Evolutionary conservation across 352 stramenopile genomes (phyloP).

Genomic region (Nothophytophthora sp.): DNA sequence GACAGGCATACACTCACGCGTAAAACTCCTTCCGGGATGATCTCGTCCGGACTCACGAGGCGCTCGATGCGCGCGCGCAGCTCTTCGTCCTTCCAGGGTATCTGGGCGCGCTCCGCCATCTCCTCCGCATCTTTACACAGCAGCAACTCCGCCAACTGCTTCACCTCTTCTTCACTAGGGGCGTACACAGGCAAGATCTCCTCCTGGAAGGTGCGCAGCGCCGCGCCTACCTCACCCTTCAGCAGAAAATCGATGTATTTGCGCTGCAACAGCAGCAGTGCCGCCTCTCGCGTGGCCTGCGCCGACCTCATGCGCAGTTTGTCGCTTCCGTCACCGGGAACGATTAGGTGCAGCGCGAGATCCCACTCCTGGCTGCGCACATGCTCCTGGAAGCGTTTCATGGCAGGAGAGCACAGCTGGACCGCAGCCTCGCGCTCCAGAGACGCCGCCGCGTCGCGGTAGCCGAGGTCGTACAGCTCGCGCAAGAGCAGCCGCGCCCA

Average conservation of each 20-base stretch:
- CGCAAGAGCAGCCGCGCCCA: conserved; percentile 74
- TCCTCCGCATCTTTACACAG: conserved; percentile 48
- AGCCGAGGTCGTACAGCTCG: conserved; percentile 79
- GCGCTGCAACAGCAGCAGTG: conserved; percentile 59
- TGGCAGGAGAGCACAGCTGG: conserved; percentile 50
- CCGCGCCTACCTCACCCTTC: conserved; percentile 31
- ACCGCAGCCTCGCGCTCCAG: conserved; percentile 66
- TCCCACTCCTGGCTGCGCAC: conserved; percentile 54
- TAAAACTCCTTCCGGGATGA: conserved; percentile 60
- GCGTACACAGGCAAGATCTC: conserved; percentile 56
- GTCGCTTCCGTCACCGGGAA: neutral
- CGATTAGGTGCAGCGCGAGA: conserved; percentile 45
- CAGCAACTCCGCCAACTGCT: conserved; percentile 56
- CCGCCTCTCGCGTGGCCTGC: conserved; percentile 34
- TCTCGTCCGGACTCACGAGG: conserved; percentile 66
- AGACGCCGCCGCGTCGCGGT: conserved; percentile 29
- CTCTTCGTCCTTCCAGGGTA: conserved; percentile 50
- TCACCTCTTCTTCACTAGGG: conserved; percentile 48
- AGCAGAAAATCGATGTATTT: conserved; percentile 67
- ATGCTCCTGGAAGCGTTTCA: conserved; percentile 51
- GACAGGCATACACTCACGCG: conserved; percentile 50
- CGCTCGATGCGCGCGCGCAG: conserved; percentile 48
- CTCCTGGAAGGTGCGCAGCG: conserved; percentile 64
- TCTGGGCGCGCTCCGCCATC: conserved; percentile 30
- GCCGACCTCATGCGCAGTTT: conserved; percentile 49